phyloP scores from a whole-genome alignment of 2,329 filamentous ascomycete genomes.

The Scedosporium minutisporum region DNA sequence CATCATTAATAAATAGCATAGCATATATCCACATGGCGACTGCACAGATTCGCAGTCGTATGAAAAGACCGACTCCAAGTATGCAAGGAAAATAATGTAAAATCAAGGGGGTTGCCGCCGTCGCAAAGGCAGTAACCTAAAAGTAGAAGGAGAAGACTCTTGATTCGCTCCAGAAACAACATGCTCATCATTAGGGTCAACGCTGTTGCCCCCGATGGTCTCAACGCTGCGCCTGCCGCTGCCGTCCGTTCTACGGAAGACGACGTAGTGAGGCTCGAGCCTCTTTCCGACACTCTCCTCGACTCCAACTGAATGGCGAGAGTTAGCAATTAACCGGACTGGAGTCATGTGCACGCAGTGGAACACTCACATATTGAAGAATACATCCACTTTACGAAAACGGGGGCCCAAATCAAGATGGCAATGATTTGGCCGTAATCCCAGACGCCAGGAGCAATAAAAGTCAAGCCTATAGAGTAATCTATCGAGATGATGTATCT shows the following conservation, averaged over 20 bases:
- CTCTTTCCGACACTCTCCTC: not conserved
- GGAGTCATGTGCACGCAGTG: not conserved
- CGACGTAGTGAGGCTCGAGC: not conserved
- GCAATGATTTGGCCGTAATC: constrained; percentile 17
- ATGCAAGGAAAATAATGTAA: not conserved
- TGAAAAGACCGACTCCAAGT: not conserved
- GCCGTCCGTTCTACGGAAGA: not conserved
- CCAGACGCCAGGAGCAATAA: constrained; percentile 8
- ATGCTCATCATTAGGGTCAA: not conserved
- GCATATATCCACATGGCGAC: too few species aligned
- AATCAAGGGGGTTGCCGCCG: not conserved
- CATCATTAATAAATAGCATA: too few species aligned
- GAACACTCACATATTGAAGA: constrained; percentile 13
- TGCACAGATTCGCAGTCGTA: not conserved
- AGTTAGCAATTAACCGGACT: not conserved
- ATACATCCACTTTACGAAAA: constrained; percentile 13
- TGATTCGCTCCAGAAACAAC: not conserved
- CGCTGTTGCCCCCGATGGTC: not conserved
- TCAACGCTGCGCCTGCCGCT: not conserved
- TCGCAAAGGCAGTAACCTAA: not conserved
- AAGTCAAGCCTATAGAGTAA: not conserved
- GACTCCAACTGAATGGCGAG: not conserved
- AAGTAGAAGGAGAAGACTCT: not conserved
- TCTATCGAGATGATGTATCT: not conserved
- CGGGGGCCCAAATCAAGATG: constrained; percentile 16